Base-by-base conservation (phyloP, 768 basidiomycete genomes). In the Neoboletus magnificus region DNA sequence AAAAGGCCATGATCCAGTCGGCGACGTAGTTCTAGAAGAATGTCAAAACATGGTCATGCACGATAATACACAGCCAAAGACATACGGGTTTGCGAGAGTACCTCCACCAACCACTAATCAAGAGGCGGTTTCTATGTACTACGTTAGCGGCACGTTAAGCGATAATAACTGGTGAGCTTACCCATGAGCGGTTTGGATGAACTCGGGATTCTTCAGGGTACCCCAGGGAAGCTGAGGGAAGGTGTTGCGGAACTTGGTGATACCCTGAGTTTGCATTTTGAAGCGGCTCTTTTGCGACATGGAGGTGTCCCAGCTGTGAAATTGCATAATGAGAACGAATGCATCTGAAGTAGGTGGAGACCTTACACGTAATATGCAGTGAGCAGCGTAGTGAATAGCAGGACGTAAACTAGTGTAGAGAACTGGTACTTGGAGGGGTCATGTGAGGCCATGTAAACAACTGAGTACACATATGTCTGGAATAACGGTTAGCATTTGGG, bases 231-330 rank as follows among this genome's bases (percentile, higher is more conserved):
- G 76, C 66, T 95, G 91, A 53, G 97, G 97, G 86, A 98, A 98
- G 0, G 94, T 87, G 65, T 87, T 87, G 66, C 97, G 89, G 76
- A 86, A 89, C 37, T 77, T 80, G 63, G 81, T 86, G 62, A 90
- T 91, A 22, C 93, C 95, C 64, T 93, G 91, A 37, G 89, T 89
- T 69, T 96, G 89, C 89, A 98, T 96, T 71, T 97, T 96, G 82
- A 98, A 98, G 59, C 86, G 86, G 61, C 91, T 94, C 77, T 99
- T 98, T 69, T 98, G 96, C 4, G 93, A 85, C 92, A 94, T 96
- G 2, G 93, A 79, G 18, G 91, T 88, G 63, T 99, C 97, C 82
- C 91, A 98, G 64, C 91, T 93, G 44, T 36, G 36, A 23, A 41
- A n/a, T 33, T 29, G 23, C 3, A 25, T n/a, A 2, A 44, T 69